Evolutionary conservation across 192 early-diverging fungal genomes (phyloP).

Genomic region (Oehlia diaphana): DNA sequence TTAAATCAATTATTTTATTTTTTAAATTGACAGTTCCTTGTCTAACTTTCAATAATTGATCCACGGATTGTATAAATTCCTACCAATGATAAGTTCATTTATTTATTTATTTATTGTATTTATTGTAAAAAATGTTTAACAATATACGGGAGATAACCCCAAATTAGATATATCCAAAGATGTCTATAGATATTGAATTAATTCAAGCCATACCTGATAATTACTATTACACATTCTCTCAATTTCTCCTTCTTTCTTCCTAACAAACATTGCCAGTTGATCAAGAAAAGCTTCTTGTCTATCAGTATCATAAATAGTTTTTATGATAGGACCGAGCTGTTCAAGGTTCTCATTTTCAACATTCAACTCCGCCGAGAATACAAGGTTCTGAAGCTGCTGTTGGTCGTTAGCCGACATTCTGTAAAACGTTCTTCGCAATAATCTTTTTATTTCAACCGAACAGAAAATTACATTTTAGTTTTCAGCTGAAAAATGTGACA

Average conservation of each 20-base stretch:
- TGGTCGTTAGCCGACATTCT: slow-evolving; percentile 46
- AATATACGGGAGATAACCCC: too few species aligned
- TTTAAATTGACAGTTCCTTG: slow-evolving; percentile 83
- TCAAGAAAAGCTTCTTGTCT: slow-evolving; percentile 88
- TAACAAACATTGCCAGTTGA: slow-evolving; percentile 78
- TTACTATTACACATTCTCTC: slow-evolving; percentile 96
- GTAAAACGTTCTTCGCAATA: too few species aligned
- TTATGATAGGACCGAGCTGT: slow-evolving; percentile 84
- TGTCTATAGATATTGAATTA: background rate
- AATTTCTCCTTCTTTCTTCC: slow-evolving; percentile 92
- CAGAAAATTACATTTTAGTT: too few species aligned
- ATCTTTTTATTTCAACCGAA: too few species aligned
- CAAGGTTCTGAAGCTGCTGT: slow-evolving; percentile 40
- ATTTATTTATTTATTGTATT: background rate
- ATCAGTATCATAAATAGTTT: slow-evolving; percentile 82
- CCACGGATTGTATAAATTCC: slow-evolving; percentile 94
- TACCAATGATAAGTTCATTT: slow-evolving; percentile 30
- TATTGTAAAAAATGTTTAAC: too few species aligned
- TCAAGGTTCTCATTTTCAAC: slow-evolving; percentile 72
- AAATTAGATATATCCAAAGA: background rate
- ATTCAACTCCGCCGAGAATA: slow-evolving; percentile 44
- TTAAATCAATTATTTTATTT: slow-evolving; percentile 82
- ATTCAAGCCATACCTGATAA: slow-evolving; percentile 69
- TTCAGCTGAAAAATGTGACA: too few species aligned
- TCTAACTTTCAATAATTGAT: slow-evolving; percentile 93